A percentile compares a stretch with the other conserved stretches of the same genome.
Conservation (phyloP, 257 asterid species). For the Solanum sejunctum region DNA sequence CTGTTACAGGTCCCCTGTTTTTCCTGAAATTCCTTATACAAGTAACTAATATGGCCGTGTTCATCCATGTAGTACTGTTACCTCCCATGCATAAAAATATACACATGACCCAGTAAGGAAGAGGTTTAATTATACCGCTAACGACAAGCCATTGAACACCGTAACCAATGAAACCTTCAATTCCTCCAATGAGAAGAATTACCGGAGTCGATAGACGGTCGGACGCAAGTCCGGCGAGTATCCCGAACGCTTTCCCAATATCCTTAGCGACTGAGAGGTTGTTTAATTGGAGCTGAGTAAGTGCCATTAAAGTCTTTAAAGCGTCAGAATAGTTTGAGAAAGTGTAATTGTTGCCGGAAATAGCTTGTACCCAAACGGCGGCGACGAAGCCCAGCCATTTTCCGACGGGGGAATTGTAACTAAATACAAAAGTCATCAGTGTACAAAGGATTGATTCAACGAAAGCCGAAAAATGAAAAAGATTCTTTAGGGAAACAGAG, state of each 20-base stretch:
- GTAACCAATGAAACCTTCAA: conserved; percentile 84
- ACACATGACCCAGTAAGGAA: conserved; percentile 93
- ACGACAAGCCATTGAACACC: conserved; percentile 99
- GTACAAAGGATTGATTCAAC: neutral
- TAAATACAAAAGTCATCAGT: neutral
- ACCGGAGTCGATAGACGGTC: conserved; percentile 65
- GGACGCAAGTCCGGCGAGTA: conserved; percentile 86
- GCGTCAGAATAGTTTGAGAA: conserved; percentile 91
- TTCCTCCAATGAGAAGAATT: conserved; percentile 64
- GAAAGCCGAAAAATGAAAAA: neutral
- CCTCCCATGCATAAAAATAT: conserved; percentile 94
- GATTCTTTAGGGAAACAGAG: neutral
- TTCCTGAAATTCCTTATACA: conserved; percentile 80
- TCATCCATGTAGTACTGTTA: conserved; percentile 98
- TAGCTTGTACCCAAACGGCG: conserved; percentile 97
- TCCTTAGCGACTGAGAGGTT: conserved; percentile 93
- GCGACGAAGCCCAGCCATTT: neutral
- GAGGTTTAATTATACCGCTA: conserved; percentile 72
- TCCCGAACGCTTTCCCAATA: conserved; percentile 88
- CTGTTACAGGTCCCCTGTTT: conserved; percentile 87
- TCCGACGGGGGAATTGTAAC: neutral
- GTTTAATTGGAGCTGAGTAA: conserved; percentile 85
- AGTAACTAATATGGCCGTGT: conserved; percentile 80
- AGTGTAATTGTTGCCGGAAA: conserved; percentile 93
- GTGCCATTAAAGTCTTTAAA: conserved; percentile 71